A percentile compares a stretch with the other conserved stretches of the same genome.
Conservation (phyloP, 176 grass and related monocot species). For the Themeda triandra region DNA sequence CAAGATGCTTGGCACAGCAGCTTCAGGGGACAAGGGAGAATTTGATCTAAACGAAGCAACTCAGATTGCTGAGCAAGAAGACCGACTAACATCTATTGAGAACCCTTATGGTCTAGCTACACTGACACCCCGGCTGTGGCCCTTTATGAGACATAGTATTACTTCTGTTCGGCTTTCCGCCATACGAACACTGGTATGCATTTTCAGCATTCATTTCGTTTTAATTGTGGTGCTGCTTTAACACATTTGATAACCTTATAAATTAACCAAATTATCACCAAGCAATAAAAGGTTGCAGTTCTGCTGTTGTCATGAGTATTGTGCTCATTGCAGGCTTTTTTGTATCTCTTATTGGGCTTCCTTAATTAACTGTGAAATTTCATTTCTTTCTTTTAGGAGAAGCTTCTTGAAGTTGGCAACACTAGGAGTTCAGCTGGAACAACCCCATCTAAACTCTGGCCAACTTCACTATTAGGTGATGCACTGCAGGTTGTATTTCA, state of each 20-base stretch:
- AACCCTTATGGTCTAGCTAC: conserved; percentile 86
- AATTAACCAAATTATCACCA: not conserved
- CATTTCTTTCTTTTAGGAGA: conserved; percentile 61
- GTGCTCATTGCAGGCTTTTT: not conserved
- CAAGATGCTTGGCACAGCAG: conserved; percentile 73
- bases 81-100: conserved; percentile 41
- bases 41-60: conserved; percentile 67
- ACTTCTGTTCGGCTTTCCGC: conserved; percentile 91
- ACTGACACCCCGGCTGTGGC: conserved; percentile 82
- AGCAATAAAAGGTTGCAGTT: conserved; percentile 7
- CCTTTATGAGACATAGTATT: conserved; percentile 98
- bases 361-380: conserved; percentile 24
- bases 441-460: conserved; percentile 62
- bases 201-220: conserved; percentile 3
- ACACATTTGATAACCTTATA: not conserved
- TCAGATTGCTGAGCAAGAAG: conserved; percentile 50
- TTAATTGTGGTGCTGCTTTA: not conserved
- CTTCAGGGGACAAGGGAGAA: conserved; percentile 52
- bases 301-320: not conserved
- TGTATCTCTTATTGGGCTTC: conserved; percentile 9
- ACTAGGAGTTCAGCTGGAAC: conserved; percentile 53
- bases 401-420: conserved; percentile 87
- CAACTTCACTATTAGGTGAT: conserved; percentile 81
- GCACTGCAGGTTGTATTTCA: conserved; percentile 92
- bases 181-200: conserved; percentile 81